Evolutionary conservation across 2,329 filamentous ascomycete genomes (phyloP).

Genomic region (Trichoderma endophyticum): DNA sequence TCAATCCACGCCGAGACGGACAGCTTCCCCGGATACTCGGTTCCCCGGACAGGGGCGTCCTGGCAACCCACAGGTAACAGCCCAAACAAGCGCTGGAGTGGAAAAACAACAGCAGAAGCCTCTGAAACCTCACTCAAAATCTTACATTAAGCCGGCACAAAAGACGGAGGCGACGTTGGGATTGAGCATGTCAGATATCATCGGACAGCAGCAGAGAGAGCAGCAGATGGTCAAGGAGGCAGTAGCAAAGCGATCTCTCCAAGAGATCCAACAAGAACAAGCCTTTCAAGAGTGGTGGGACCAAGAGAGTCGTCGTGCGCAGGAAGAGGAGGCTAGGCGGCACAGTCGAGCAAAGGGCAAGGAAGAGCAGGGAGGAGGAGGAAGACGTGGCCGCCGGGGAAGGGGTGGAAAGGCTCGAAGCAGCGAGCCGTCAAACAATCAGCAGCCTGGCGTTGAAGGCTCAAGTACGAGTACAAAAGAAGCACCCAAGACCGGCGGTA

Average conservation of each 20-base stretch:
- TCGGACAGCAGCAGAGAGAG: conserved; percentile 80
- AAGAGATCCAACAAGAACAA: conserved; percentile 96
- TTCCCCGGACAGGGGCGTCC: conserved; percentile 56
- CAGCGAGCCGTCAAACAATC: conserved; percentile 16
- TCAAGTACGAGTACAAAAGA: conserved; percentile 18
- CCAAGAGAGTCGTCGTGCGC: conserved; percentile 70
- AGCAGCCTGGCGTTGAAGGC: conserved; percentile 22
- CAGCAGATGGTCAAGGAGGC: conserved; percentile 81
- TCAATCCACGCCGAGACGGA: conserved; percentile 43
- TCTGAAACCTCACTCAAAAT: conserved; percentile 58
- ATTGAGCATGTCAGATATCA: conserved; percentile 81
- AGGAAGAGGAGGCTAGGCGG: conserved; percentile 56
- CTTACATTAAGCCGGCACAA: conserved; percentile 54
- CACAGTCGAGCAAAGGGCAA: conserved; percentile 41
- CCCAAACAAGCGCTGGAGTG: conserved; percentile 27
- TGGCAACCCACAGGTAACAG: conserved; percentile 30
- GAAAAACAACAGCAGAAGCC: conserved; percentile 37
- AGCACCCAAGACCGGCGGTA: not conserved
- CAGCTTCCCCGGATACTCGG: conserved; percentile 60
- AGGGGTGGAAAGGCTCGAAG: conserved; percentile 31
- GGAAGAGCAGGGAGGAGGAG: conserved; percentile 30
- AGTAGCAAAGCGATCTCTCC: conserved; percentile 79
- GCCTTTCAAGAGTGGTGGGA: conserved; percentile 98
- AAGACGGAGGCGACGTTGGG: conserved; percentile 64
- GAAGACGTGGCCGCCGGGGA: conserved; percentile 29